phyloP scores from a whole-genome alignment of 345 rosid genomes.

The Ceriops zippeliana region DNA sequence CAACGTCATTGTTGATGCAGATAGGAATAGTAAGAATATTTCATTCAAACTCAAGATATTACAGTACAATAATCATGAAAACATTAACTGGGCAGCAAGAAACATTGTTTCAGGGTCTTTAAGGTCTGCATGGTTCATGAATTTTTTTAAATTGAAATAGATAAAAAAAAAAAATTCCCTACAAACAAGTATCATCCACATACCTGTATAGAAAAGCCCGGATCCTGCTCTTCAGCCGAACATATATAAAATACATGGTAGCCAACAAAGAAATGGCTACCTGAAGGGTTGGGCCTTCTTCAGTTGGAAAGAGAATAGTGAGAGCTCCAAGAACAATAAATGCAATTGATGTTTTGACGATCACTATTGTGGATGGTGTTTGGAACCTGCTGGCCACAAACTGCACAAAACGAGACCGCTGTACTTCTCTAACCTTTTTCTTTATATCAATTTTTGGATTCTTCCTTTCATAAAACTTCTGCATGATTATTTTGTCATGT shows the following conservation, averaged over 20 bases:
- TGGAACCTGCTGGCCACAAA: constrained; percentile 65
- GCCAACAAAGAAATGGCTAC: constrained; percentile 72
- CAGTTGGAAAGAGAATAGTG: constrained; percentile 85
- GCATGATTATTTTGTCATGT: constrained; percentile 90
- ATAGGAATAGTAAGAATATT: background rate
- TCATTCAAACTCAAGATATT: background rate
- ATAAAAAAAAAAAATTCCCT: background rate
- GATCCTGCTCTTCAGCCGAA: constrained; percentile 66
- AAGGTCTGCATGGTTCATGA: background rate
- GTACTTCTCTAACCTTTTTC: constrained; percentile 69
- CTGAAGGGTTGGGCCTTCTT: constrained; percentile 94
- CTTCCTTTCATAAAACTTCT: constrained; percentile 78
- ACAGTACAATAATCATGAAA: background rate
- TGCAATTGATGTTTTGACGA: constrained; percentile 56
- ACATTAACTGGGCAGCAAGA: background rate
- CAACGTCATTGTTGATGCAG: background rate
- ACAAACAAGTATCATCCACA: constrained; percentile 14
- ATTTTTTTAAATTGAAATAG: background rate
- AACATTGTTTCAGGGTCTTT: background rate
- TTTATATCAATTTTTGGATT: constrained; percentile 73
- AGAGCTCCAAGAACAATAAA: constrained; percentile 72
- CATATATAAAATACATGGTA: constrained; percentile 71
- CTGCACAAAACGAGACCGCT: constrained; percentile 66
- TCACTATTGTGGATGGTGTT: constrained; percentile 59
- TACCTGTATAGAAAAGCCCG: constrained; percentile 81